Percentiles rank a stretch among this genome's conserved stretches.
Conservation (phyloP, 2,329 filamentous ascomycete genomes). For the Pseudopithomyces chartarum region DNA sequence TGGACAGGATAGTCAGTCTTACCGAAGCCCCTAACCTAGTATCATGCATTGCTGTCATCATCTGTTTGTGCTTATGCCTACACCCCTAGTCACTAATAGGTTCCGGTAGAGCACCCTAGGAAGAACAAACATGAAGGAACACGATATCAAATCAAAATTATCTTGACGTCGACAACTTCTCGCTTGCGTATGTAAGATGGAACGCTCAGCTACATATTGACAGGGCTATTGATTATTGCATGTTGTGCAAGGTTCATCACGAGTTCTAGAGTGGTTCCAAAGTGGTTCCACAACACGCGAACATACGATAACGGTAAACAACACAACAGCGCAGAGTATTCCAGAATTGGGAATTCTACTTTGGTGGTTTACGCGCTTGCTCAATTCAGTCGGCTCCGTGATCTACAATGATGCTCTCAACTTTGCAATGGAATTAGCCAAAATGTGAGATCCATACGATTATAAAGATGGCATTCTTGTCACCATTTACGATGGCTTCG, state of each 20-base stretch:
- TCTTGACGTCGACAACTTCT: constrained; percentile 4
- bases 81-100: background rate
- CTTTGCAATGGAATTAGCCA: too few species aligned
- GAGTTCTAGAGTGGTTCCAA: background rate
- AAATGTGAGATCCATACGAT: too few species aligned
- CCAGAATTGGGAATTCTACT: background rate
- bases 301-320: background rate
- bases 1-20: too few species aligned
- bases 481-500: too few species aligned
- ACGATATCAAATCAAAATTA: too few species aligned
- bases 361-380: background rate
- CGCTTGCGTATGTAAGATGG: background rate
- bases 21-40: too few species aligned
- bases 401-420: too few species aligned
- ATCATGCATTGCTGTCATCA: too few species aligned
- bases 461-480: too few species aligned
- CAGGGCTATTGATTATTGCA: constrained; percentile 1
- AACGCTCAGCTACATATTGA: background rate
- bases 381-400: background rate
- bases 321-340: background rate
- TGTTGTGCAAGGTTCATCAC: background rate
- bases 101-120: background rate
- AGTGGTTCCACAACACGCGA: background rate
- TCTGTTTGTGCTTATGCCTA: too few species aligned
- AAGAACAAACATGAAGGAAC: background rate